phyloP scores from a whole-genome alignment of 768 basidiomycete genomes.

The Mycena galericulata region DNA sequence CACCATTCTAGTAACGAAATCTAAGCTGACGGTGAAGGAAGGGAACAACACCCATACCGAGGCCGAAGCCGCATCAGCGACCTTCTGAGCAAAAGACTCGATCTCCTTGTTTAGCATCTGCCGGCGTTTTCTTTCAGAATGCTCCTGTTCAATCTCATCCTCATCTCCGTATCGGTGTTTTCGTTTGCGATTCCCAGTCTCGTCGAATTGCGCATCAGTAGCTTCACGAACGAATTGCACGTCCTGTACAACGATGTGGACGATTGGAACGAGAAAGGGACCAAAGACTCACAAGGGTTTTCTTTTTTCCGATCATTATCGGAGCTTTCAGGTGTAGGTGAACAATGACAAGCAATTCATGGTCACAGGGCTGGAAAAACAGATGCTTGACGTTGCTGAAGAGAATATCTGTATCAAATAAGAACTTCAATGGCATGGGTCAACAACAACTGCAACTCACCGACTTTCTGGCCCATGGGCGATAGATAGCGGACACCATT shows the following conservation, averaged over 20 bases:
- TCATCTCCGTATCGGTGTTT: slow-evolving; percentile 98
- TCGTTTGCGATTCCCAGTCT: slow-evolving; percentile 98
- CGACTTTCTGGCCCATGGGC: slow-evolving; percentile 90
- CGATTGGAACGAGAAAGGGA: slow-evolving; percentile 6
- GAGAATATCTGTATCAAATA: slow-evolving; percentile 76
- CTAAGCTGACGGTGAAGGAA: neutral
- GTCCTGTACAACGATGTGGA: slow-evolving; percentile 64
- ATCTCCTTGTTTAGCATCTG: slow-evolving; percentile 94
- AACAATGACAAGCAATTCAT: slow-evolving; percentile 93
- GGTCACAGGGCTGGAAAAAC: slow-evolving; percentile 99
- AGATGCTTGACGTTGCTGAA: slow-evolving; percentile 98
- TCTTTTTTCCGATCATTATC: slow-evolving; percentile 99
- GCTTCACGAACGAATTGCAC: slow-evolving; percentile 99
- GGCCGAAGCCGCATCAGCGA: slow-evolving; percentile 83
- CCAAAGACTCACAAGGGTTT: slow-evolving; percentile 78
- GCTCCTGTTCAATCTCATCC: slow-evolving; percentile 99
- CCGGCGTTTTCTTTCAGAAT: slow-evolving; percentile 92
- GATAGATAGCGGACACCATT: slow-evolving; percentile 96
- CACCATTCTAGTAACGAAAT: slow-evolving; percentile 62
- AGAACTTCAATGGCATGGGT: neutral
- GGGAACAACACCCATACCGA: slow-evolving; percentile 65
- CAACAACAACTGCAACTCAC: slow-evolving; percentile 59
- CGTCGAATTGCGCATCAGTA: slow-evolving; percentile 97
- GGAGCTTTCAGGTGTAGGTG: slow-evolving; percentile 95
- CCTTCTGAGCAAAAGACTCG: slow-evolving; percentile 91